Evolutionary conservation across 2,329 filamentous ascomycete species (phyloP).

Genomic region (Apiospora arundinis): DNA sequence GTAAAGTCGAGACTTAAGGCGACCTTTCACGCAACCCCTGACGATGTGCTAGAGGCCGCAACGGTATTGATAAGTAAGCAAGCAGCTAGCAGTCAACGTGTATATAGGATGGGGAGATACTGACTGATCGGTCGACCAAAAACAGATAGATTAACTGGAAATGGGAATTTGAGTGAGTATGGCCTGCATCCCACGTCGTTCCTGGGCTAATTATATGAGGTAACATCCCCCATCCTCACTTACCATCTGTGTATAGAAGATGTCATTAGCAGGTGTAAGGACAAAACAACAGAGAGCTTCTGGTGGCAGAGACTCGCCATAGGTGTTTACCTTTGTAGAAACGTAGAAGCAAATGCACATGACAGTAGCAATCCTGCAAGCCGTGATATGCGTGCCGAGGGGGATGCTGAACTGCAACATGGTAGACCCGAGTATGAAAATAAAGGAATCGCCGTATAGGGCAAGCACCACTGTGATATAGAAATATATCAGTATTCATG

Average conservation of each 20-base stretch:
- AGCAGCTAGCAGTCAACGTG: not conserved
- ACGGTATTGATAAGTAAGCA: not conserved
- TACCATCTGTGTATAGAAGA: not conserved
- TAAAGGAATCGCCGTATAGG: not conserved
- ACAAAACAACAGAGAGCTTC: too few species aligned
- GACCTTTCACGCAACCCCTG: not conserved
- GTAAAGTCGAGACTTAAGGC: not conserved
- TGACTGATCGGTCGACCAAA: constrained; percentile 13
- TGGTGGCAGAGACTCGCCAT: too few species aligned
- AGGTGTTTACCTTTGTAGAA: not conserved
- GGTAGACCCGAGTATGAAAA: not conserved
- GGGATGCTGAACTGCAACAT: constrained; percentile 1
- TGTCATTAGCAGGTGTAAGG: not conserved
- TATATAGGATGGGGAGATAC: not conserved
- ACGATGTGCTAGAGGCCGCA: not conserved
- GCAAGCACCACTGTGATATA: not conserved
- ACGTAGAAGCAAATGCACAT: constrained; percentile 4
- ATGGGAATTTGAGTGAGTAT: not conserved
- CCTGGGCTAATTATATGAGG: not conserved
- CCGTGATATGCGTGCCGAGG: not conserved
- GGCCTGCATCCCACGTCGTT: too few species aligned
- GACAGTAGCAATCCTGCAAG: not conserved
- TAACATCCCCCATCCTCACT: not conserved
- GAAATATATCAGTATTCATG: not conserved
- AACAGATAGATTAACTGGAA: not conserved